Evolutionary conservation across 805 yeast genomes (phyloP).

Genomic region (Candida maris): DNA sequence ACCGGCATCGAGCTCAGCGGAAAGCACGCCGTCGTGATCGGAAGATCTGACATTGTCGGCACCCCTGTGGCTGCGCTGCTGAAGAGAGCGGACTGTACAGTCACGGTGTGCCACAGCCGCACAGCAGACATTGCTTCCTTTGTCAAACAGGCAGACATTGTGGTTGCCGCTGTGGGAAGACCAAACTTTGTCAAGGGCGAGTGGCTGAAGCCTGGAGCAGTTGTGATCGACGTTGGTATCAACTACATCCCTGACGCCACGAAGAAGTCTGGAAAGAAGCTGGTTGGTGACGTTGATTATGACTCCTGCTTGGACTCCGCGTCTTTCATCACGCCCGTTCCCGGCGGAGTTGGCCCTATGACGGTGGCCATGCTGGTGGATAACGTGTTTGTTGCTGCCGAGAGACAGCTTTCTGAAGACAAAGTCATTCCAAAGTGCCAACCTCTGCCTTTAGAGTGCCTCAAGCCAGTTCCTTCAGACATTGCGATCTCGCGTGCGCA

Average conservation of each 20-base stretch:
- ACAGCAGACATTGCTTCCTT: slow-evolving; percentile 48
- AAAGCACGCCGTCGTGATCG: slow-evolving; percentile 75
- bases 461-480: slow-evolving; percentile 76
- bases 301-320: slow-evolving; percentile 53
- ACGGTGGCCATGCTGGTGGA: slow-evolving; percentile 79
- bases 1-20: slow-evolving; percentile 57
- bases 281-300: slow-evolving; percentile 78
- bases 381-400: slow-evolving; percentile 68
- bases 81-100: slow-evolving; percentile 70
- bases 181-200: slow-evolving; percentile 70
- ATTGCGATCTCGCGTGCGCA: slow-evolving; percentile 75
- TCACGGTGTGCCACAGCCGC: slow-evolving; percentile 68
- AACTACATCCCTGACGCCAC: slow-evolving; percentile 66
- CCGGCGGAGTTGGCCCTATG: slow-evolving; percentile 94
- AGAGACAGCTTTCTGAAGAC: slow-evolving; percentile 32
- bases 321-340: slow-evolving; percentile 76
- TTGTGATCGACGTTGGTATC: slow-evolving; percentile 81
- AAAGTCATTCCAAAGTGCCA: slow-evolving; percentile 37
- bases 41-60: slow-evolving; percentile 85
- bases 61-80: slow-evolving; percentile 71
- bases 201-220: slow-evolving; percentile 66
- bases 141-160: slow-evolving; percentile 65
- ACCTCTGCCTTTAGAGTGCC: slow-evolving; percentile 55
- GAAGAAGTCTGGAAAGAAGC: slow-evolving; percentile 63
- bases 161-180: slow-evolving; percentile 72